phyloP scores from a whole-genome alignment of 306 rosid genomes.

The Betula pendula region DNA sequence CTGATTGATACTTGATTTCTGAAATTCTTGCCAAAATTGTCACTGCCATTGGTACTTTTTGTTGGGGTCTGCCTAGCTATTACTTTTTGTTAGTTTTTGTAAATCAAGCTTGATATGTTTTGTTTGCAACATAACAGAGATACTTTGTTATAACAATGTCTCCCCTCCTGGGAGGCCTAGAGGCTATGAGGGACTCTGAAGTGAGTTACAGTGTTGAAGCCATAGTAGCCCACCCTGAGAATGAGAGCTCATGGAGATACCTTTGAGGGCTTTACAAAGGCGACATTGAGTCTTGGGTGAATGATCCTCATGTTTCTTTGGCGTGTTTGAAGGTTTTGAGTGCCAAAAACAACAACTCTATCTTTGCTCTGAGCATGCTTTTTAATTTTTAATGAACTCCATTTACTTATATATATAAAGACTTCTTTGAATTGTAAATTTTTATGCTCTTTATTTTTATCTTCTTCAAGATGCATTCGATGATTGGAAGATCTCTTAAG shows the following conservation, averaged over 20 bases:
- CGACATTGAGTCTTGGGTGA: slow-evolving; percentile 54
- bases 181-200: slow-evolving; percentile 77
- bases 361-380: slow-evolving; percentile 12
- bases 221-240: slow-evolving; percentile 64
- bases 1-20: too few relatives aligned
- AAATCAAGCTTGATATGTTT: slow-evolving; percentile 14
- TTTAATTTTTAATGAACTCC: slow-evolving; percentile 45
- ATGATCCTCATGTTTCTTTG: slow-evolving; percentile 52
- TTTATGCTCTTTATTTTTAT: too few relatives aligned
- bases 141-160: slow-evolving; percentile 79
- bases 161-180: slow-evolving; percentile 70
- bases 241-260: slow-evolving; percentile 96
- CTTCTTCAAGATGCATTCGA: too few relatives aligned
- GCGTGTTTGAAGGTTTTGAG: slow-evolving; percentile 60
- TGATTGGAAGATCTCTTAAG: too few relatives aligned
- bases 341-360: slow-evolving; percentile 33
- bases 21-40: too few relatives aligned
- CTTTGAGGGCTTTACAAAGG: slow-evolving; percentile 84
- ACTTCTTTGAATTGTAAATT: too few relatives aligned
- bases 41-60: too few relatives aligned
- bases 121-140: slow-evolving; percentile 61
- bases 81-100: background rate
- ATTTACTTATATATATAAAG: too few relatives aligned
- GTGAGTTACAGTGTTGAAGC: slow-evolving; percentile 69
- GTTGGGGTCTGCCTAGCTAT: too few relatives aligned